A percentile compares a stretch with the other conserved stretches of the same genome.
Evolutionary conservation across 768 basidiomycete species (phyloP).

Genomic region (Tremella fuciformis): DNA sequence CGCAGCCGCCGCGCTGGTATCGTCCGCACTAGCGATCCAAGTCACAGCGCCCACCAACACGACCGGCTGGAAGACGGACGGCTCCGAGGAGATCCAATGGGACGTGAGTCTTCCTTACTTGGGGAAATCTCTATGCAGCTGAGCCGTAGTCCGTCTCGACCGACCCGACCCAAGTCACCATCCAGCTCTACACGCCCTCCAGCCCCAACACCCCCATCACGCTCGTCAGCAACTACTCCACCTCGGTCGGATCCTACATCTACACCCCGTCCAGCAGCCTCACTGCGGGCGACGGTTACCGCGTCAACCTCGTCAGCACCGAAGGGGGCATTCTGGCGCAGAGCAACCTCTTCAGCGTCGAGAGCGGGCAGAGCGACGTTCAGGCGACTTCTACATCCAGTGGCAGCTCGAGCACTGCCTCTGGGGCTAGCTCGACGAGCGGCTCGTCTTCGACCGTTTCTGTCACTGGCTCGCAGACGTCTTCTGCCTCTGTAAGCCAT

Average conservation of each 20-base stretch:
- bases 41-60: slow-evolving; percentile 33
- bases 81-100: slow-evolving; percentile 34
- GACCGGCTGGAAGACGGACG: slow-evolving; percentile 30
- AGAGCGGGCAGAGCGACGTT: slow-evolving; percentile 32
- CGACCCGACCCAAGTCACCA: slow-evolving; percentile 38
- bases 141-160: slow-evolving; percentile 32
- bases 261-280: slow-evolving; percentile 28
- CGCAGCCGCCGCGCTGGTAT: slow-evolving; percentile 16
- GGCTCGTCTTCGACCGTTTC: slow-evolving; percentile 8
- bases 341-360: slow-evolving; percentile 36
- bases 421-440: not conserved
- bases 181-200: slow-evolving; percentile 31
- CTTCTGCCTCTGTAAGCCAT: slow-evolving; percentile 4
- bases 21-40: slow-evolving; percentile 24
- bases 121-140: slow-evolving; percentile 1
- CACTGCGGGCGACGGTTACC: slow-evolving; percentile 16
- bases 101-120: slow-evolving; percentile 23
- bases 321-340: slow-evolving; percentile 36
- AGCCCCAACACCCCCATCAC: slow-evolving; percentile 27
- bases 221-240: slow-evolving; percentile 25
- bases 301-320: slow-evolving; percentile 25
- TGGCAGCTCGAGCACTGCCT: slow-evolving; percentile 9
- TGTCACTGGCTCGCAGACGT: slow-evolving; percentile 14
- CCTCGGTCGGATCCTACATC: slow-evolving; percentile 25
- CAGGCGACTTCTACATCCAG: not conserved